Evolutionary conservation across 306 rosid species (phyloP).

Genomic region (Geum urbanum): DNA sequence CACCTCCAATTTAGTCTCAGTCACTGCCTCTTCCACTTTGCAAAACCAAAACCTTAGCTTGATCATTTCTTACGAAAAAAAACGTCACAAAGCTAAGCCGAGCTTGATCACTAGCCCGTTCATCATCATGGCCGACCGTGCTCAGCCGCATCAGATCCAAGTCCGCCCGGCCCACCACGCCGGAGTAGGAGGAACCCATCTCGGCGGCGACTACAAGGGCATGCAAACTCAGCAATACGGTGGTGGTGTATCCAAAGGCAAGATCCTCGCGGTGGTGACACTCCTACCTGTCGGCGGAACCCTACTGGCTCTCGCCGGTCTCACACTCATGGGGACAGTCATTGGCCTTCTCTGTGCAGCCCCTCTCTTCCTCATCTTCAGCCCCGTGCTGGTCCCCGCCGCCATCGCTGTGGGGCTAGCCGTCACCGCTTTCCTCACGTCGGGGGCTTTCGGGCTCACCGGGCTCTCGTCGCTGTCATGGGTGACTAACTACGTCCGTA

Average conservation of each 20-base stretch:
- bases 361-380: slow-evolving; percentile 65
- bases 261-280: slow-evolving; percentile 33
- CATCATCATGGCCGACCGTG: slow-evolving; percentile 55
- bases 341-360: slow-evolving; percentile 42
- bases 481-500: slow-evolving; percentile 40
- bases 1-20: neutral
- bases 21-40: too few species aligned
- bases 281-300: slow-evolving; percentile 56
- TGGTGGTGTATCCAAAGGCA: slow-evolving; percentile 40
- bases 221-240: neutral
- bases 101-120: neutral
- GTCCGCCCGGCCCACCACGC: slow-evolving; percentile 49
- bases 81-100: neutral
- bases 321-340: slow-evolving; percentile 49
- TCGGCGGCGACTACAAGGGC: neutral
- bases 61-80: neutral
- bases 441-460: slow-evolving; percentile 55
- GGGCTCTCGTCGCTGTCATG: slow-evolving; percentile 65
- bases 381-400: slow-evolving; percentile 78
- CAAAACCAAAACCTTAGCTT: too few species aligned
- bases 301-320: slow-evolving; percentile 43
- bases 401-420: slow-evolving; percentile 40
- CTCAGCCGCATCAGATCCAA: slow-evolving; percentile 53
- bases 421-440: slow-evolving; percentile 39
- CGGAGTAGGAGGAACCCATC: neutral